phyloP scores from a whole-genome alignment of 169 alveolate genomes.

The Plasmodium inui region DNA sequence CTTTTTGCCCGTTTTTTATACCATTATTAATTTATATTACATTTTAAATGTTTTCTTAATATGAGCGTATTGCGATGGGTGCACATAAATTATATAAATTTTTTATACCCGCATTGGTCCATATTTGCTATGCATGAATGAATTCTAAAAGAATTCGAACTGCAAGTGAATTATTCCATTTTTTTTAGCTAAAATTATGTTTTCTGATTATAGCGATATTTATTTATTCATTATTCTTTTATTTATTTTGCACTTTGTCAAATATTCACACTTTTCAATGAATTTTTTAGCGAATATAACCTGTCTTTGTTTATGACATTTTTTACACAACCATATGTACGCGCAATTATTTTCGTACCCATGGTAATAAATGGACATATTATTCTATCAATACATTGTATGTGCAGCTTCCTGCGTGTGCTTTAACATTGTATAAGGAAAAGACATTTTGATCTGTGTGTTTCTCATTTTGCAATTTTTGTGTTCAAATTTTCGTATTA shows the following conservation, averaged over 20 bases:
- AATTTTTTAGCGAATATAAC: background rate
- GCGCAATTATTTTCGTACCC: background rate
- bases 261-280: background rate
- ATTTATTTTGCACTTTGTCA: background rate
- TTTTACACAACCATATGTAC: background rate
- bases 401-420: background rate
- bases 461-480: background rate
- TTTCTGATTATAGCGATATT: background rate
- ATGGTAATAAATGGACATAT: background rate
- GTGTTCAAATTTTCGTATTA: background rate
- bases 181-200: background rate
- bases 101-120: background rate
- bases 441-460: background rate
- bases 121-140: background rate
- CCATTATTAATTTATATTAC: background rate
- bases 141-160: background rate
- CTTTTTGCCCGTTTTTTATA: background rate
- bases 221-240: too few relatives aligned
- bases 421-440: background rate
- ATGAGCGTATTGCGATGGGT: background rate
- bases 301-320: background rate
- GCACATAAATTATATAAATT: too few relatives aligned
- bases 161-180: background rate
- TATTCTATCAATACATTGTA: background rate
- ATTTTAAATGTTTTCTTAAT: background rate